phyloP scores from a whole-genome alignment of 176 grass and related monocot species.

The Raddia distichophylla region DNA sequence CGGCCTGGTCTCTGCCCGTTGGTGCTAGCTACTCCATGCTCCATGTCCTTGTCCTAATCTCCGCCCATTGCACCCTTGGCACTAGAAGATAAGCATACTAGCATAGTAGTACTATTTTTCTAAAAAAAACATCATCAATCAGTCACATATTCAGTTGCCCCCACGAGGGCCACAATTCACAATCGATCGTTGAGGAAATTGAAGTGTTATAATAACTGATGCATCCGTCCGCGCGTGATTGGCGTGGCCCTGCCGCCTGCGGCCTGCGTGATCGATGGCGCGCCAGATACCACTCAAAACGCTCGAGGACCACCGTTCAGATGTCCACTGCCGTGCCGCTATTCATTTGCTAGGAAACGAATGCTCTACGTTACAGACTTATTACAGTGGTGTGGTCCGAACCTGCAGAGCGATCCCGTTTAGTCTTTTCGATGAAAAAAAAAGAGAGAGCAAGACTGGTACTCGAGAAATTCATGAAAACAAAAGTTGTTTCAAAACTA shows the following conservation, averaged over 20 bases:
- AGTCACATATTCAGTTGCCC: not conserved
- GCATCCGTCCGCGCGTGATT: not conserved
- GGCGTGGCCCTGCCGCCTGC: not conserved
- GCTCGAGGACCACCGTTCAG: not conserved
- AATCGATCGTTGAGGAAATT: not conserved
- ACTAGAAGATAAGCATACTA: not conserved
- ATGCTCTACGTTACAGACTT: not conserved
- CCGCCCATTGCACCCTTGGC: not conserved
- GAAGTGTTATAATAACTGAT: not conserved
- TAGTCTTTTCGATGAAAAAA: not conserved
- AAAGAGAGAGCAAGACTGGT: not conserved
- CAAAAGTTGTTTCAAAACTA: too few species aligned
- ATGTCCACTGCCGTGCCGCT: not conserved
- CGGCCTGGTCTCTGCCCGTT: not conserved
- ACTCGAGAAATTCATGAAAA: not conserved
- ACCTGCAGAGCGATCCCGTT: not conserved
- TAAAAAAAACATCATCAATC: not conserved
- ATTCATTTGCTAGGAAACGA: not conserved
- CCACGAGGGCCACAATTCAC: not conserved
- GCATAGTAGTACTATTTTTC: too few species aligned
- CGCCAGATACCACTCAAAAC: not conserved
- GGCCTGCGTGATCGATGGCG: not conserved
- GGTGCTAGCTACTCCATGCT: not conserved
- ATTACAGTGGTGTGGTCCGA: not conserved
- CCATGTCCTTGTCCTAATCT: not conserved